A percentile compares a stretch with the other conserved stretches of the same genome.
These are phyloP conservation scores for Phanerochaete carnosa DNA, from an alignment of 768 basidiomycete species.

Conservation along the genomic window DNA sequence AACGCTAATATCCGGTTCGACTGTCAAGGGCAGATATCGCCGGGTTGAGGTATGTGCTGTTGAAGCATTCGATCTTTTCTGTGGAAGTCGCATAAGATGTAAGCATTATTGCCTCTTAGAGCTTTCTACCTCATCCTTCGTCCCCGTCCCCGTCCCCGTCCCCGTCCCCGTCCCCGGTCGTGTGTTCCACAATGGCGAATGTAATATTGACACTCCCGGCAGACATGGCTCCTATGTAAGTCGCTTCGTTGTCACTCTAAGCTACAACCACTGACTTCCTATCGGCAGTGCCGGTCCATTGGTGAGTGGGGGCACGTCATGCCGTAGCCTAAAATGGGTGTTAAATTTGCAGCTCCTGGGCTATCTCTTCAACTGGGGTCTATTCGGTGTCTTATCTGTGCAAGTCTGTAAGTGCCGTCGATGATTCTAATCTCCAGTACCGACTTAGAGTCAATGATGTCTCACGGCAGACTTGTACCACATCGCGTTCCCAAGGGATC, in stretches of 20 bases:
- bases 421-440: background rate
- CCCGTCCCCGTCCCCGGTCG: too few species aligned
- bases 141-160: too few species aligned
- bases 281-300: background rate
- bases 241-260: background rate
- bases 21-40: too few species aligned
- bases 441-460: background rate
- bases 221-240: background rate
- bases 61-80: too few species aligned
- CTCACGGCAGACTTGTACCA: conserved; percentile 8
- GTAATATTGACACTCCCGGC: background rate
- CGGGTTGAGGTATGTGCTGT: too few species aligned
- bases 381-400: conserved; percentile 13
- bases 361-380: conserved; percentile 25
- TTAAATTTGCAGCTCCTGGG: conserved; percentile 3
- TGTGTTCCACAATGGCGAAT: background rate
- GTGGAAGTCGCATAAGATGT: too few species aligned
- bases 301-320: background rate
- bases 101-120: too few species aligned
- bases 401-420: conserved; percentile 12
- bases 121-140: too few species aligned
- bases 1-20: too few species aligned
- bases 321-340: background rate
- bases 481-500: conserved; percentile 9
- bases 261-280: background rate